phyloP scores from a whole-genome alignment of 2,329 filamentous ascomycete genomes.

The Akanthomyces muscarius region DNA sequence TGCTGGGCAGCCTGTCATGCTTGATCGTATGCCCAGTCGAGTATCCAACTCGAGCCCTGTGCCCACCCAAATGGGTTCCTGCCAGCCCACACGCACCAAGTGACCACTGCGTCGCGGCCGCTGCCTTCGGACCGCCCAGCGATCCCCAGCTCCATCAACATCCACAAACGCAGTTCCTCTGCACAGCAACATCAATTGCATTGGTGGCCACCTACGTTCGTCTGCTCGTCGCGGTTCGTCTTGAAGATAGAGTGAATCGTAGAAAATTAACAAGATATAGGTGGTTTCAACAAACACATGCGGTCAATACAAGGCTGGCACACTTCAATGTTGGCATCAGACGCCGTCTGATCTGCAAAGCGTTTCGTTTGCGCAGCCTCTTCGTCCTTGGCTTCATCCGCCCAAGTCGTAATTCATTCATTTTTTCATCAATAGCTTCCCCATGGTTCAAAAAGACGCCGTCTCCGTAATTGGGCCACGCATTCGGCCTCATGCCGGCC shows the following conservation, averaged over 20 bases:
- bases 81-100: background rate
- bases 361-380: background rate
- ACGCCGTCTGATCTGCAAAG: background rate
- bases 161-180: background rate
- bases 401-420: background rate
- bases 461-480: background rate
- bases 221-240: background rate
- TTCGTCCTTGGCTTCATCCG: background rate
- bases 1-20: background rate
- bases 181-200: background rate
- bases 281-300: background rate
- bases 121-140: slow-evolving; percentile 3
- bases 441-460: background rate
- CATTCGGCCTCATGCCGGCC: slow-evolving; percentile 2
- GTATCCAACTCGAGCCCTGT: background rate
- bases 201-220: background rate
- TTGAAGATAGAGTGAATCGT: background rate
- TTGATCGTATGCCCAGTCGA: slow-evolving; percentile 1
- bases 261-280: background rate
- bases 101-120: slow-evolving; percentile 2
- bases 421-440: background rate
- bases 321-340: background rate
- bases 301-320: background rate
- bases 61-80: background rate
- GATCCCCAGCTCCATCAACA: background rate